Evolutionary conservation across 306 rosid genomes (phyloP), one percentile per base, ranked within the genome.

Genomic region (Dryas alaskensis): DNA sequence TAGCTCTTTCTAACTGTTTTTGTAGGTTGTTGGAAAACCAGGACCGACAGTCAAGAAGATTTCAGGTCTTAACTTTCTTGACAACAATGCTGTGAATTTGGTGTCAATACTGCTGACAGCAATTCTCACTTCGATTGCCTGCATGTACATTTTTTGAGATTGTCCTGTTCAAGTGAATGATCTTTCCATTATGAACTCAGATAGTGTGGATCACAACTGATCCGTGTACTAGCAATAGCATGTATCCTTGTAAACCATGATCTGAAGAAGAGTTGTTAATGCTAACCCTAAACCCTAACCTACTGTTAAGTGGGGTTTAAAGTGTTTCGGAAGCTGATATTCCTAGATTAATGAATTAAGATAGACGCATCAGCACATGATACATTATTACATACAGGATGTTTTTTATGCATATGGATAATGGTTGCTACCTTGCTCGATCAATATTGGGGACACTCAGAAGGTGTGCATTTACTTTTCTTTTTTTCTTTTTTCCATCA

Each of bases 1-100:
- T 5, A 19, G 60, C 53, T 69, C 61, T 51, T 70, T 75, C 51
- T 49, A 50, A 49, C 31, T 46, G 45, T 67, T 19, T 76, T 69
- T 70, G 74, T 82, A 93, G 98, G 84, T 93, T 71, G 98, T 93
- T 75, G 98, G 97, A 65, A 93, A 86, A 81, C 93, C 93, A 65
- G 97, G 93, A 74, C 92, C 96, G 73, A 86, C 96, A 0, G 90
- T 91, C 5, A 82, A 82, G 79, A 86, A 65, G 84, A 93, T 91
- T 75, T 91, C 98, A 16, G 97, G 98, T 70, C 73, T 81, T 70
- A 77, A 65, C 76, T 77, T 79, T 69, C 98, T 93, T 50, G 98
- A 91, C 88, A 93, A 93, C 84, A 93, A 93, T 70, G 97, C 78
- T 22, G 98, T 93, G 79, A 93, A 93, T 81, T 73, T 79, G 46